phyloP scores from a whole-genome alignment of 169 alveolate genomes.

The Plasmodium gaboni region DNA sequence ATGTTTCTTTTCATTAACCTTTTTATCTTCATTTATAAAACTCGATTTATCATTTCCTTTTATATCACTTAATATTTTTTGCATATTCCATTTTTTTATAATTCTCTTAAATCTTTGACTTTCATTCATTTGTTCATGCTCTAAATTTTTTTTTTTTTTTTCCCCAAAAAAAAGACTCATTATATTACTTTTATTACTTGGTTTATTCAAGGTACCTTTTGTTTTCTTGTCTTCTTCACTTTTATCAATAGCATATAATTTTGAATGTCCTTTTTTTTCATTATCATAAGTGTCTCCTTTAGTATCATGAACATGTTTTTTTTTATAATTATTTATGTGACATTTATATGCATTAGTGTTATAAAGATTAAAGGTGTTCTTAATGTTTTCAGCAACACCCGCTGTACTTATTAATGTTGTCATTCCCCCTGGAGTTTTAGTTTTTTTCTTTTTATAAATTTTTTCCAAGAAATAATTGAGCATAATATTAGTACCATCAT shows the following conservation, averaged over 20 bases:
- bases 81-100: slow-evolving; percentile 29
- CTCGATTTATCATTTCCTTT: slow-evolving; percentile 9
- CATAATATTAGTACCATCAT: slow-evolving; percentile 65
- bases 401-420: too few species aligned
- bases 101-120: neutral
- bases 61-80: slow-evolving; percentile 20
- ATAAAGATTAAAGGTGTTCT: slow-evolving; percentile 32
- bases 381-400: neutral
- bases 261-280: slow-evolving; percentile 6
- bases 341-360: slow-evolving; percentile 41
- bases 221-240: slow-evolving; percentile 41
- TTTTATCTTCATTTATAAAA: neutral
- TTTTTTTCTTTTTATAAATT: slow-evolving; percentile 42
- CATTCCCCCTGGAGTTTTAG: slow-evolving; percentile 9
- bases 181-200: slow-evolving; percentile 27
- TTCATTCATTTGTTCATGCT: neutral
- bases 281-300: neutral
- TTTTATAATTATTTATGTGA: slow-evolving; percentile 13
- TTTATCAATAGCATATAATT: slow-evolving; percentile 1
- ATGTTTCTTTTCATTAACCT: neutral
- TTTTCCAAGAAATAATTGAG: slow-evolving; percentile 61
- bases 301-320: slow-evolving; percentile 2
- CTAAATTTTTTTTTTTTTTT: slow-evolving; percentile 20
- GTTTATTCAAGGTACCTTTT: neutral
- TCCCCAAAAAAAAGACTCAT: slow-evolving; percentile 57